Conservation (phyloP, 1,139 yeast genomes). For the Candida pseudocylindracea region DNA sequence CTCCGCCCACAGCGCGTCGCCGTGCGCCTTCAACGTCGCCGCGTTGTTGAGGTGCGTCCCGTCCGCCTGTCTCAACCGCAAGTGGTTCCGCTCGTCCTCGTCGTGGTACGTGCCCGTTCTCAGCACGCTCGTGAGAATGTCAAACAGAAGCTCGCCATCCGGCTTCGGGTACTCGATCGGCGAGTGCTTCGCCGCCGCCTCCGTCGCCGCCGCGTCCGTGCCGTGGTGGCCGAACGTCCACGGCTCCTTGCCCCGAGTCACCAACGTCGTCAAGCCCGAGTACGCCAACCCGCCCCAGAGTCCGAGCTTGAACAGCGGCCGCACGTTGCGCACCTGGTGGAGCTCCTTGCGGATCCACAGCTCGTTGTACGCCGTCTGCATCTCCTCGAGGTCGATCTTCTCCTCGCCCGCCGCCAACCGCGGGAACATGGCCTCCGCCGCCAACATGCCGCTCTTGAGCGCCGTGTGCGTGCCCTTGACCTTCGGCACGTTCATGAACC, state of each 20-base stretch:
- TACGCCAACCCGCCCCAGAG: conserved; percentile 59
- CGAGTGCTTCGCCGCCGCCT: conserved; percentile 34
- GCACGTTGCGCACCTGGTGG: conserved; percentile 60
- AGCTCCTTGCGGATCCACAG: conserved; percentile 69
- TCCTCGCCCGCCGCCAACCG: conserved; percentile 28
- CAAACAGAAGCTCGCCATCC: conserved; percentile 77
- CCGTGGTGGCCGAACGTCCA: conserved; percentile 63
- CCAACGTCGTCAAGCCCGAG: conserved; percentile 66
- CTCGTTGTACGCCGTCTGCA: no score
- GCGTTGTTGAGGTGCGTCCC: no score
- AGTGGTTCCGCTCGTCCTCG: conserved; percentile 82
- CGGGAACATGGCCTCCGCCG: conserved; percentile 69
- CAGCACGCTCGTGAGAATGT: conserved; percentile 75
- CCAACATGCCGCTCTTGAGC: conserved; percentile 82
- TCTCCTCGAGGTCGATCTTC: conserved; percentile 12
- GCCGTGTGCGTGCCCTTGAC: conserved; percentile 98
- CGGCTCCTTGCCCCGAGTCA: conserved; percentile 61
- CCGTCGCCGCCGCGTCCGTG: conserved; percentile 55
- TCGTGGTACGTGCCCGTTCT: conserved; percentile 93
- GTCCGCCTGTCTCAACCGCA: conserved; percentile 60
- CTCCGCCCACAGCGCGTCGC: conserved; percentile 44
- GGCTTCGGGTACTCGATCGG: conserved; percentile 88
- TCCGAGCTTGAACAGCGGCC: conserved; percentile 78
- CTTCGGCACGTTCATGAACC: conserved; percentile 91
- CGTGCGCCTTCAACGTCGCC: conserved; percentile 26